Conservation (phyloP, 441 rosid species). For the Francoa sonchifolia region DNA sequence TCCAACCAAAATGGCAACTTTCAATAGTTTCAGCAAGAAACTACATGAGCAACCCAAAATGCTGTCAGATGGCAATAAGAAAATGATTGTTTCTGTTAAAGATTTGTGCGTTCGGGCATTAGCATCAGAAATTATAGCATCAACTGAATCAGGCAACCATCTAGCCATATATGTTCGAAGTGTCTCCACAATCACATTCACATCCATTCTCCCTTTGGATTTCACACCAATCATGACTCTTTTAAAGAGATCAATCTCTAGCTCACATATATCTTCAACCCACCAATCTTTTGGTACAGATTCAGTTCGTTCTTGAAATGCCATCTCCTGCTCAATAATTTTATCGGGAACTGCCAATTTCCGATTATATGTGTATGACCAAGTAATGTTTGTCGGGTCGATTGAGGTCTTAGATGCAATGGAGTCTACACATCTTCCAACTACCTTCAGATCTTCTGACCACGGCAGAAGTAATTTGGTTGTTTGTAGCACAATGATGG, state of each 20-base stretch:
- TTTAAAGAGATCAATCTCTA: constrained; percentile 69
- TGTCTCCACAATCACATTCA: constrained; percentile 61
- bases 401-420: constrained; percentile 73
- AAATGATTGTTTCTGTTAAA: constrained; percentile 59
- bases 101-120: constrained; percentile 33
- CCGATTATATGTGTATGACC: constrained; percentile 86
- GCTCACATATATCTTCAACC: constrained; percentile 90
- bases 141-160: constrained; percentile 71
- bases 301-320: constrained; percentile 31
- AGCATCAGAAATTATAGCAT: constrained; percentile 41
- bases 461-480: constrained; percentile 66
- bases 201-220: constrained; percentile 76
- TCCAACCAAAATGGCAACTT: constrained; percentile 52
- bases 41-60: constrained; percentile 52
- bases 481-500: constrained; percentile 84
- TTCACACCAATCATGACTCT: constrained; percentile 54
- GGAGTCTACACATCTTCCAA: constrained; percentile 78
- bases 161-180: constrained; percentile 58
- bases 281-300: constrained; percentile 91
- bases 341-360: constrained; percentile 44
- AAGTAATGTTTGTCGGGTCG: constrained; percentile 57
- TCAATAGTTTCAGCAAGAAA: constrained; percentile 71
- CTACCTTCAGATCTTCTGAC: constrained; percentile 81
- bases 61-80: constrained; percentile 56
- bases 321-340: constrained; percentile 31